Evolutionary conservation across 2,329 filamentous ascomycete species (phyloP).

Genomic region (Penicillium nordicum): DNA sequence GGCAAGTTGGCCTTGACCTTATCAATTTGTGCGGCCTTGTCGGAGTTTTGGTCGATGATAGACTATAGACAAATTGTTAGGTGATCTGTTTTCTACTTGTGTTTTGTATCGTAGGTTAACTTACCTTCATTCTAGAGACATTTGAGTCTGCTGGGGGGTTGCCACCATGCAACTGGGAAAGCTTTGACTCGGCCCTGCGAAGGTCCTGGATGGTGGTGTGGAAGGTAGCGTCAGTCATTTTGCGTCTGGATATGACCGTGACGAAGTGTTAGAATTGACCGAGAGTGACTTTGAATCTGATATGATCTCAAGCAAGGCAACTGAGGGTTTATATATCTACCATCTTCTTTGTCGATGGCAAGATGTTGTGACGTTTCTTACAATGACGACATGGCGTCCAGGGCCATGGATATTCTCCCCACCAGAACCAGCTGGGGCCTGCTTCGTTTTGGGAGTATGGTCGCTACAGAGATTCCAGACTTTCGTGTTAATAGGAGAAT

Average conservation of each 20-base stretch:
- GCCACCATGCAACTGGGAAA: background rate
- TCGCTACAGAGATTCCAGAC: no score
- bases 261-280: background rate
- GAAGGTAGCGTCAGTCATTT: background rate
- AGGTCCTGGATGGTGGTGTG: background rate
- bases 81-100: no score
- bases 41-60: constrained; percentile 39
- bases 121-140: constrained; percentile 39
- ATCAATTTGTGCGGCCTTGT: constrained; percentile 64
- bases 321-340: constrained; percentile 5
- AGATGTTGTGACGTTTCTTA: constrained; percentile 16
- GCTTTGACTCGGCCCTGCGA: background rate
- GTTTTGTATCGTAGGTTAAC: background rate
- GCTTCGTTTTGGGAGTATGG: background rate
- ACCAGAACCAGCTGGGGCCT: background rate
- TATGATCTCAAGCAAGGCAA: background rate
- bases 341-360: constrained; percentile 1
- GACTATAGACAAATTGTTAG: constrained; percentile 25
- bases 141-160: background rate
- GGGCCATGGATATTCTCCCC: constrained; percentile 8
- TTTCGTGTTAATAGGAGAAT: background rate
- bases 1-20: constrained; percentile 70
- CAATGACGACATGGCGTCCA: constrained; percentile 20
- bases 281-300: background rate
- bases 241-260: background rate